Conservation (phyloP, 176 grass and related monocot genomes). For the Luzula sylvatica region DNA sequence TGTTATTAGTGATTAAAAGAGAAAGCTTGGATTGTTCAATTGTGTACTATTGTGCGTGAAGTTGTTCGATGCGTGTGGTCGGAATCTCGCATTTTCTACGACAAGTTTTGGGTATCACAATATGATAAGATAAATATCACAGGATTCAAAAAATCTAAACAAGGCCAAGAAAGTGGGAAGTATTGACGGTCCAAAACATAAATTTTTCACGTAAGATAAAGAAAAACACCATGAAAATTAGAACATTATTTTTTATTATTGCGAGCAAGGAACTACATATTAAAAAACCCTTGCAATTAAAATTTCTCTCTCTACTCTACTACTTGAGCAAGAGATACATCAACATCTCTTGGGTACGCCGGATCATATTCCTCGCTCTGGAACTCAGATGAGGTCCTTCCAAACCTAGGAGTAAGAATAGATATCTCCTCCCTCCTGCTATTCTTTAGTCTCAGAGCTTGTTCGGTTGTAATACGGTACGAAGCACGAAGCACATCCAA, state of each 20-base stretch:
- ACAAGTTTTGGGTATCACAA: too few species aligned
- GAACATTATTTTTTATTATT: conserved; percentile 26
- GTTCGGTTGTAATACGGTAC: conserved; percentile 21
- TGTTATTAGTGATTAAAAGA: too few species aligned
- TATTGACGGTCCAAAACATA: too few species aligned
- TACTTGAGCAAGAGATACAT: background rate
- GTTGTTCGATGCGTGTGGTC: too few species aligned
- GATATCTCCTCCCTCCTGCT: conserved; percentile 18
- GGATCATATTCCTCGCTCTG: conserved; percentile 1
- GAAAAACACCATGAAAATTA: too few species aligned
- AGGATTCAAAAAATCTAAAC: too few species aligned
- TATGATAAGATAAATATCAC: too few species aligned
- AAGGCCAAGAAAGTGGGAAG: too few species aligned
- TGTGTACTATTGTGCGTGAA: too few species aligned
- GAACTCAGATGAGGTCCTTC: background rate
- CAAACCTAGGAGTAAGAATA: conserved; percentile 12
- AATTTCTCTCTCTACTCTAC: conserved; percentile 18
- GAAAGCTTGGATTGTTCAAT: too few species aligned
- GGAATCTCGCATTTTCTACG: too few species aligned
- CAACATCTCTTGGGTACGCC: background rate
- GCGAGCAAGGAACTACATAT: conserved; percentile 16
- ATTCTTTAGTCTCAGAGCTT: conserved; percentile 20
- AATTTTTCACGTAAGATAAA: too few species aligned
- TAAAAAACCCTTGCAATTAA: conserved; percentile 18
- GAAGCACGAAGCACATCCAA: conserved; percentile 26